Percentiles rank a stretch among this genome's conserved stretches.
These are phyloP conservation scores for Pseudocercospora fijiensis DNA, from an alignment of 2,329 filamentous ascomycete species.

Conservation along the genomic window DNA sequence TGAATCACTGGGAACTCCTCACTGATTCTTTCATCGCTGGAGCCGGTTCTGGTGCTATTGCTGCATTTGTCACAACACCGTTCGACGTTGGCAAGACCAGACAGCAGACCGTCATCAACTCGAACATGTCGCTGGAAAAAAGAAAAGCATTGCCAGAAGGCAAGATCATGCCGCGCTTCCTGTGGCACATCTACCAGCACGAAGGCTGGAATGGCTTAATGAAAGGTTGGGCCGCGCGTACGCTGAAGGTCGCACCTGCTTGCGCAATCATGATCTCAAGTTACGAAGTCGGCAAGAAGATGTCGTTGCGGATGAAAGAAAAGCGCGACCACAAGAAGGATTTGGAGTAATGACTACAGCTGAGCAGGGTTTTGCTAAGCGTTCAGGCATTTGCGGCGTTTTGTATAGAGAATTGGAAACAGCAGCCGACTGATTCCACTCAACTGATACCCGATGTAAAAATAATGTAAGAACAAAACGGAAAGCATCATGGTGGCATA, in stretches of 20 bases:
- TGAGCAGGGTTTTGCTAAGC: not conserved
- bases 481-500: not conserved
- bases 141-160: conserved; percentile 64
- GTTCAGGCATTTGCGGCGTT: not conserved
- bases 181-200: conserved; percentile 87
- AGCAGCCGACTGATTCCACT: not conserved
- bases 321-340: conserved; percentile 35
- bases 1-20: conserved; percentile 72
- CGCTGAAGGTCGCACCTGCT: conserved; percentile 89
- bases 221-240: conserved; percentile 86
- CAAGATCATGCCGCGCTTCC: conserved; percentile 72
- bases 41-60: conserved; percentile 76
- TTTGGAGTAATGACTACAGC: not conserved
- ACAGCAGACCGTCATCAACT: conserved; percentile 76
- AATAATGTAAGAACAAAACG: no score
- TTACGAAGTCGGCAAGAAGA: conserved; percentile 92
- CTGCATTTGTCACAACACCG: conserved; percentile 85
- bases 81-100: conserved; percentile 98
- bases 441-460: conserved; percentile 10
- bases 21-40: conserved; percentile 87
- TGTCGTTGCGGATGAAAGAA: conserved; percentile 74
- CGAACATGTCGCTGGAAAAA: conserved; percentile 40
- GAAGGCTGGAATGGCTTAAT: conserved; percentile 82
- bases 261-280: conserved; percentile 99
- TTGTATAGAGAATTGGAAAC: not conserved